Conservation (phyloP, 1,284 basidiomycete genomes). For the Vanrija sp. region DNA sequence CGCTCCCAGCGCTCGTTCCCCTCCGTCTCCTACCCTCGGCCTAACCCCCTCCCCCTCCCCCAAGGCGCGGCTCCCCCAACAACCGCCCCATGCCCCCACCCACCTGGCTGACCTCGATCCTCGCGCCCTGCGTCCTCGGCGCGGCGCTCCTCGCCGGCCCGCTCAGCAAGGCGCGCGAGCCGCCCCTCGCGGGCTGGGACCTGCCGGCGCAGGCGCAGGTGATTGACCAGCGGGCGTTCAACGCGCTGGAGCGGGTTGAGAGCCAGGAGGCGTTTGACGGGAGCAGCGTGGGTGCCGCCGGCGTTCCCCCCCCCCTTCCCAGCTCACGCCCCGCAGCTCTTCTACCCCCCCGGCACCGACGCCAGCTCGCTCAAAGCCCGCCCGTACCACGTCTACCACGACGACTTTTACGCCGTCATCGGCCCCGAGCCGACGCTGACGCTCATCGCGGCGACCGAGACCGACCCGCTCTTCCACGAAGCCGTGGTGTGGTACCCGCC, state of each 20-base stretch:
- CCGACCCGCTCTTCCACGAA: constrained; percentile 67
- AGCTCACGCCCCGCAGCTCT: constrained; percentile 21
- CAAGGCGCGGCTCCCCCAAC: too few species aligned
- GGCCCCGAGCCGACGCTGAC: constrained; percentile 59
- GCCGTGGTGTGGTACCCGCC: constrained; percentile 61
- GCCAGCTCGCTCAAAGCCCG: constrained; percentile 22
- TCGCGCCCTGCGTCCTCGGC: not conserved
- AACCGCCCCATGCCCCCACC: not conserved
- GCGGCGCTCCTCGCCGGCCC: not conserved
- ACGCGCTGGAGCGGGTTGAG: constrained; percentile 26
- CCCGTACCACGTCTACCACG: constrained; percentile 64
- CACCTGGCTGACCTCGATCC: not conserved
- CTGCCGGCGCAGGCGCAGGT: constrained; percentile 31
- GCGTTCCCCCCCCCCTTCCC: too few species aligned
- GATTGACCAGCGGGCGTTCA: constrained; percentile 29
- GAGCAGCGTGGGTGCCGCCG: constrained; percentile 22
- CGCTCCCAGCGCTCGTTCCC: too few species aligned
- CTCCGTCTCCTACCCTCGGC: too few species aligned
- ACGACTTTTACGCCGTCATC: constrained; percentile 59
- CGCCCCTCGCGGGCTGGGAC: constrained; percentile 1
- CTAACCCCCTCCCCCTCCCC: too few species aligned
- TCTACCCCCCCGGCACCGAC: constrained; percentile 35
- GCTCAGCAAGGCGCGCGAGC: not conserved
- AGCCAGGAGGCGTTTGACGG: constrained; percentile 25
- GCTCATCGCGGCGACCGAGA: constrained; percentile 54